Evolutionary conservation across 495 filamentous ascomycete species (phyloP), one percentile per base, ranked within the genome.

Genomic region (Annulohypoxylon moriforme): DNA sequence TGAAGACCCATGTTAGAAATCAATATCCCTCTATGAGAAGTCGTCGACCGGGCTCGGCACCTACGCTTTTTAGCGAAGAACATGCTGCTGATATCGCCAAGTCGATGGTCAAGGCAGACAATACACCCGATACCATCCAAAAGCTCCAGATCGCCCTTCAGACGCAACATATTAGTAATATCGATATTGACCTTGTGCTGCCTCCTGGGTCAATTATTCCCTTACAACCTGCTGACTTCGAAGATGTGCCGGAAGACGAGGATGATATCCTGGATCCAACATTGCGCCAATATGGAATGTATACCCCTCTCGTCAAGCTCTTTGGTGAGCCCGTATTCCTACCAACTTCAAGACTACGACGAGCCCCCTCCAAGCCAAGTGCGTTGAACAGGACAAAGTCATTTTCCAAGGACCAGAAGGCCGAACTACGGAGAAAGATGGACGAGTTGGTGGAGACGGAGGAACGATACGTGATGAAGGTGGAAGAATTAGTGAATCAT

Each of bases 401-500:
- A 0, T 93, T 97, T 69, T 86, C 90, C 6, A 90, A 90, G 74
- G 89, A 90, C 47, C 93, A 97, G 74, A 94, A 96, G 75, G 87
- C 94, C 60, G 89, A 90, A 42, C 79, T 98, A 62, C 89, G 94
- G 57, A 89, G 93, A 68, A 94, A 97, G 75, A 91, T 99, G 89
- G 92, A 89, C 69, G 96, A 99, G 77, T 76, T 98, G 63, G 87
- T 97, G 25, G 93, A 97, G 73, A 99, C 96, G 0, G 96, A 99
- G 80, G 93, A 95, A 74, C 89, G 92, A 73, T 99, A 98, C 79
- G 93, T 98, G 33, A 82, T 85, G 75, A 97, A 97, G 75, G 73
- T 98, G 36, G 88, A 91, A 68, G 90, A 94, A 49, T 83, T 99
- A 50, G 89, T 96, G 46, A 89, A 92, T 58, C 88, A 88, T 67